Evolutionary conservation across 129 eudicot genomes (phyloP).

Genomic region (Calendula officinalis): DNA sequence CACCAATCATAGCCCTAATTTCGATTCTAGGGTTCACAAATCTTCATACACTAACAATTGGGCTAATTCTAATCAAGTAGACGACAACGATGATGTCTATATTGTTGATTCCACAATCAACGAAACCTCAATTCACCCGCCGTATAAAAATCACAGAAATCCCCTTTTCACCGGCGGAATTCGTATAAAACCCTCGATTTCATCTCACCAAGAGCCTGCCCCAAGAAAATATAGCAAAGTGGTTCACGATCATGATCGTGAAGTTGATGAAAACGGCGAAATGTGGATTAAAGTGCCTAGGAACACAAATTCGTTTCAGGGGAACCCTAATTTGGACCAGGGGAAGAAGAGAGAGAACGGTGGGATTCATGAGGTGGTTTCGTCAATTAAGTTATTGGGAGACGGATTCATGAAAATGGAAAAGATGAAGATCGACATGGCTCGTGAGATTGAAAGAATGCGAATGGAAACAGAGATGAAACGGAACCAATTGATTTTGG

Average conservation of each 20-base stretch:
- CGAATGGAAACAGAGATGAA: slow-evolving; percentile 88
- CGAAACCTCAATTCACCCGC: slow-evolving; percentile 21
- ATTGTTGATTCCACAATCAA: slow-evolving; percentile 14
- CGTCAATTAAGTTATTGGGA: slow-evolving; percentile 62
- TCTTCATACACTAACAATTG: slow-evolving; percentile 30
- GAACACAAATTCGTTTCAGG: slow-evolving; percentile 31
- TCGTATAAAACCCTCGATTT: slow-evolving; percentile 13
- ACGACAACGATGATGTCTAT: slow-evolving; percentile 27
- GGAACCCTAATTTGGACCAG: slow-evolving; percentile 34
- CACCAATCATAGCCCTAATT: slow-evolving; percentile 21
- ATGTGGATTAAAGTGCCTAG: slow-evolving; percentile 48
- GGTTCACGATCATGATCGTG: slow-evolving; percentile 23
- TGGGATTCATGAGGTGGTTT: slow-evolving; percentile 55
- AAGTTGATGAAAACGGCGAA: slow-evolving; percentile 37
- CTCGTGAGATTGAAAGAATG: slow-evolving; percentile 63
- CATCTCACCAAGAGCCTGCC: slow-evolving; percentile 16
- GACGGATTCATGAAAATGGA: slow-evolving; percentile 92
- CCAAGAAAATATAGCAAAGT: slow-evolving; percentile 37
- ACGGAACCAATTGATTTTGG: slow-evolving; percentile 67
- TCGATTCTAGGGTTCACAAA: slow-evolving; percentile 31
- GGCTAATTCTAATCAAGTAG: slow-evolving; percentile 23
- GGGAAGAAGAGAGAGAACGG: slow-evolving; percentile 44
- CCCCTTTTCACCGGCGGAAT: slow-evolving; percentile 21
- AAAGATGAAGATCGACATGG: slow-evolving; percentile 84
- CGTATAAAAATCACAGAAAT: slow-evolving; percentile 4